A percentile compares a stretch with the other conserved stretches of the same genome.
These are phyloP conservation scores for Blastocystis sp. DNA, from an alignment of 352 stramenopile genomes.

Conservation along the genomic window DNA sequence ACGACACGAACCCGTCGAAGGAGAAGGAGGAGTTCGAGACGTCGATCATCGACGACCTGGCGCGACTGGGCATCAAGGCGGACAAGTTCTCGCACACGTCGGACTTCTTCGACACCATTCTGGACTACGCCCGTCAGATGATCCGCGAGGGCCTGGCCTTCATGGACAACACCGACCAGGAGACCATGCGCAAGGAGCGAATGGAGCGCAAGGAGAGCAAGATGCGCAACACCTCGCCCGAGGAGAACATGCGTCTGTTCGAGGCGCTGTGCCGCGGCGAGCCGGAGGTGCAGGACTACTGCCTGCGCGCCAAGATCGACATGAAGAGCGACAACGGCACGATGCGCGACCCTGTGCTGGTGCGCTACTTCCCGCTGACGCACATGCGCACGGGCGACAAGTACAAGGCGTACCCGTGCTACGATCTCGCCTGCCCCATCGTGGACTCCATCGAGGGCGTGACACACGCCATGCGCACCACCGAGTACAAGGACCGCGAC, in stretches of 20 bases:
- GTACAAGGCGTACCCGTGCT: constrained; percentile 98
- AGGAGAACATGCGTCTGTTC: constrained; percentile 88
- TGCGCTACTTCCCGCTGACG: constrained; percentile 78
- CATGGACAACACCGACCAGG: constrained; percentile 98
- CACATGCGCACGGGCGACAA: constrained; percentile 80
- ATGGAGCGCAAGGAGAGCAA: constrained; percentile 88
- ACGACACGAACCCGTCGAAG: constrained; percentile 99
- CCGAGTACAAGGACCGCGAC: constrained; percentile 98
- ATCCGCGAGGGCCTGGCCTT: constrained; percentile 91
- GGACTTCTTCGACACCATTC: constrained; percentile 93
- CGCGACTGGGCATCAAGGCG: constrained; percentile 77
- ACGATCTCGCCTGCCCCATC: constrained; percentile 98
- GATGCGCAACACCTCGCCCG: constrained; percentile 78
- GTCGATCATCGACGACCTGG: constrained; percentile 86
- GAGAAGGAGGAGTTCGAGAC: constrained; percentile 99
- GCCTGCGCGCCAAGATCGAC: constrained; percentile 91
- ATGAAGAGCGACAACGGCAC: constrained; percentile 76
- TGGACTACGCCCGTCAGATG: constrained; percentile 86
- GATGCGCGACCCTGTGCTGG: constrained; percentile 79
- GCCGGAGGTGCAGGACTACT: constrained; percentile 76
- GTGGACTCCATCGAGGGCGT: constrained; percentile 97
- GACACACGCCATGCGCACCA: constrained; percentile 95
- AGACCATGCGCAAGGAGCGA: constrained; percentile 82
- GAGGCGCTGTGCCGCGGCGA: constrained; percentile 90
- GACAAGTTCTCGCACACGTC: constrained; percentile 91